A percentile compares a stretch with the other conserved stretches of the same genome.
These are phyloP conservation scores for Pseudozyma sp. DNA, from an alignment of 1,284 basidiomycete species.

Conservation along the genomic window DNA sequence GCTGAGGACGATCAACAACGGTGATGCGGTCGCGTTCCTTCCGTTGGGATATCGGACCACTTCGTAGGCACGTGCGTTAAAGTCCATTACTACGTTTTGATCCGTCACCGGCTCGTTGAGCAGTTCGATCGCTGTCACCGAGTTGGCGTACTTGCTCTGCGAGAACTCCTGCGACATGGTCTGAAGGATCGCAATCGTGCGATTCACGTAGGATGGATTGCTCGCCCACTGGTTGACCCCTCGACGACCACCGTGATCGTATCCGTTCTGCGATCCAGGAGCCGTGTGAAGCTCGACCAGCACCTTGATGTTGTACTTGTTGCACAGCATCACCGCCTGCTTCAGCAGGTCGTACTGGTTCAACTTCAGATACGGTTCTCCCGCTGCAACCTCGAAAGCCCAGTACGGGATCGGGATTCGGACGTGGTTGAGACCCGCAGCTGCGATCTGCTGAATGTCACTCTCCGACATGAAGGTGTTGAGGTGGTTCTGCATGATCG, in stretches of 20 bases:
- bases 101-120: constrained; percentile 63
- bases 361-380: constrained; percentile 86
- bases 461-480: constrained; percentile 82
- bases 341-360: constrained; percentile 75
- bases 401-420: constrained; percentile 90
- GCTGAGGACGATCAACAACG: constrained; percentile 74
- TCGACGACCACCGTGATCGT: constrained; percentile 76
- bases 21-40: constrained; percentile 22
- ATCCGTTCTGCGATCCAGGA: constrained; percentile 70
- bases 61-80: constrained; percentile 59
- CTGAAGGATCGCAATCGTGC: constrained; percentile 79
- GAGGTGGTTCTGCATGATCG: constrained; percentile 75
- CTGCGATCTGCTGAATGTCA: constrained; percentile 77
- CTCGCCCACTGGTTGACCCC: constrained; percentile 79
- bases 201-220: constrained; percentile 76
- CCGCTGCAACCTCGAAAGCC: constrained; percentile 84
- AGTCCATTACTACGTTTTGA: constrained; percentile 44
- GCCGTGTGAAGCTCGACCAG: constrained; percentile 77
- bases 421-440: constrained; percentile 74
- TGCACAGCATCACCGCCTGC: constrained; percentile 81
- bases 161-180: constrained; percentile 65
- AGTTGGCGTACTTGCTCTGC: constrained; percentile 49
- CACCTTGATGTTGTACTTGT: constrained; percentile 80
- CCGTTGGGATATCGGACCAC: constrained; percentile 53
- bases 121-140: constrained; percentile 58